phyloP scores from a whole-genome alignment of 2,329 filamentous ascomycete genomes.

The Ambrosiella cleistominuta region DNA sequence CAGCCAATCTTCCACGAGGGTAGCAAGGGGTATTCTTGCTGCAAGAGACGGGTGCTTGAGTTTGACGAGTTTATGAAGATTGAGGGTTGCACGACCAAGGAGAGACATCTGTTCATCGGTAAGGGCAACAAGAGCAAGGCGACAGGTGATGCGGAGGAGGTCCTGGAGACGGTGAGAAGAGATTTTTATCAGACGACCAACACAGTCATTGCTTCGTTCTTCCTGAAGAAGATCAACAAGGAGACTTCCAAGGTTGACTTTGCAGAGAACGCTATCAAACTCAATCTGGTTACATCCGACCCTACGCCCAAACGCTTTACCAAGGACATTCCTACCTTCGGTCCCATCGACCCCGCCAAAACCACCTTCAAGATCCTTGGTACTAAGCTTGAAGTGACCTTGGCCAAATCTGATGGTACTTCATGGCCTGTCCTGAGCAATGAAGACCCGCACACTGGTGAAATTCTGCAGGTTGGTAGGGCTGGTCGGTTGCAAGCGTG shows the following conservation, averaged over 20 bases:
- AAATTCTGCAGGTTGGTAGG: conserved; percentile 78
- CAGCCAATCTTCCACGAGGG: conserved; percentile 92
- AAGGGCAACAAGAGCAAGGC: conserved; percentile 45
- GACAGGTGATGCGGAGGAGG: conserved; percentile 43
- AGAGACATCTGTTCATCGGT: conserved; percentile 67
- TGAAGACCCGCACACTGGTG: conserved; percentile 49
- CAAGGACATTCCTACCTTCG: conserved; percentile 57
- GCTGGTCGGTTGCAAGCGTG: conserved; percentile 36
- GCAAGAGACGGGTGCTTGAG: conserved; percentile 84
- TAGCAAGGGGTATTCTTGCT: conserved; percentile 94
- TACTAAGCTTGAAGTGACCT: conserved; percentile 69
- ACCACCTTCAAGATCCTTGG: conserved; percentile 68
- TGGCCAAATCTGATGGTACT: conserved; percentile 53
- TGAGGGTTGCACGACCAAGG: conserved; percentile 70
- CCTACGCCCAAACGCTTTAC: conserved; percentile 60
- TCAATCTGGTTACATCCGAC: conserved; percentile 78
- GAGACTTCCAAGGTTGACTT: conserved; percentile 58
- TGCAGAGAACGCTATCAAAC: conserved; percentile 39
- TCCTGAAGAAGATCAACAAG: conserved; percentile 93
- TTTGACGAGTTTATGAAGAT: conserved; percentile 98
- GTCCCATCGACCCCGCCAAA: conserved; percentile 54
- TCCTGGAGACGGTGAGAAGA: conserved; percentile 54
- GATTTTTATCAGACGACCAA: conserved; percentile 91
- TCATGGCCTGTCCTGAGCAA: conserved; percentile 76
- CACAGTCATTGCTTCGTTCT: conserved; percentile 77